Base-by-base conservation (phyloP, 2,329 filamentous ascomycete genomes). In the Colletotrichum zoysiae region DNA sequence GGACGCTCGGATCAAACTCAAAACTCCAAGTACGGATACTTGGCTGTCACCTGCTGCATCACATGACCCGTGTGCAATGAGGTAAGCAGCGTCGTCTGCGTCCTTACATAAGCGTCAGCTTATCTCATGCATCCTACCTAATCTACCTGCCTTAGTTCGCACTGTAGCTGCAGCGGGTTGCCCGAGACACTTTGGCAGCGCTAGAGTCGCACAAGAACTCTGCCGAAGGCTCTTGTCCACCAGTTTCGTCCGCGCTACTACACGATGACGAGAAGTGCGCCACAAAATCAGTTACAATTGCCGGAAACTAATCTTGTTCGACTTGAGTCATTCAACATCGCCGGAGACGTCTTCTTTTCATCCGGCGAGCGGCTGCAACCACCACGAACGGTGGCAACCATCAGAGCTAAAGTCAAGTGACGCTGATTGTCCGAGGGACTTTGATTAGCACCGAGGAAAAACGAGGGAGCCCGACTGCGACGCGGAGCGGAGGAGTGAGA, bases 161-260 rank as follows among this genome's bases (percentile, higher is more conserved):
- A 50, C 55, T 58, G 50, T 71, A 61, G 67, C 55, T 58, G 50
- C 66, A 61, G 67, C 70, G 70, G 61, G 50, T 42, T 35, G 70
- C 33, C 70, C 70, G 67, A 73, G 70, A 73, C 70, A 71, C 56
- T 71, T 4, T 64, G 65, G 48, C 35, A 48, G 67, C 67, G 57
- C 70, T 73, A 73, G 51, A 61, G 60, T 48, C 57, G 66, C 70
- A 71, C 56, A 57, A 73, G 56, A 46, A 57, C 11, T 55, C 70
- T 65, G 50, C 60, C 40, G 56, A 65, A 65, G 58, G 68, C 35
- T 44, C 57, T 67, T 57, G n/a, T 71, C 69, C 69, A 65, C 38
- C 65, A 16, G 65, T 56, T 71, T 57, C 66, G 67, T 71, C 62
- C 61, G 66, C 23, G 51, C 46, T 35, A 57, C 46, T 35, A 61